Conservation (phyloP, 2,329 filamentous ascomycete genomes). For the Fusarium illudens region DNA sequence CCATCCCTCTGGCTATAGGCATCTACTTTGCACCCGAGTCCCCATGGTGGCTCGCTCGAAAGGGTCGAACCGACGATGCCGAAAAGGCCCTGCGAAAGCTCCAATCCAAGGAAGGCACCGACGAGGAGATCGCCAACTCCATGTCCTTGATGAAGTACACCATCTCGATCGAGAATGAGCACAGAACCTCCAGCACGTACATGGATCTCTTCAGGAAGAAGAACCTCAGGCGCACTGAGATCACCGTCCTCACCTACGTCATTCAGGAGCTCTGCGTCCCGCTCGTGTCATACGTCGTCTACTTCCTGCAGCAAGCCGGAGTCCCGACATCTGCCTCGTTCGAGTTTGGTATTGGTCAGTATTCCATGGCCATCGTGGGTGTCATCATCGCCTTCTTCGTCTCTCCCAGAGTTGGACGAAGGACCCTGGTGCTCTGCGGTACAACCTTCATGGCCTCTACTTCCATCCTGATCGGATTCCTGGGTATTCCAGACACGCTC, state of each 20-base stretch:
- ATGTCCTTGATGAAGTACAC: slow-evolving; percentile 50
- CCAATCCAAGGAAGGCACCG: slow-evolving; percentile 45
- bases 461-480: slow-evolving; percentile 51
- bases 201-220: slow-evolving; percentile 20
- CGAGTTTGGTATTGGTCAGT: slow-evolving; percentile 23
- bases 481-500: slow-evolving; percentile 62
- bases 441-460: slow-evolving; percentile 46
- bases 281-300: slow-evolving; percentile 21
- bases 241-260: slow-evolving; percentile 22
- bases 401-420: slow-evolving; percentile 13
- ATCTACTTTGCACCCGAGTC: slow-evolving; percentile 59
- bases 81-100: slow-evolving; percentile 50
- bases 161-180: slow-evolving; percentile 25
- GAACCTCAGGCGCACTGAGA: slow-evolving; percentile 28
- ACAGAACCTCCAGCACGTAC: slow-evolving; percentile 17
- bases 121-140: slow-evolving; percentile 55
- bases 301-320: slow-evolving; percentile 30
- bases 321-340: slow-evolving; percentile 15
- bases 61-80: slow-evolving; percentile 50
- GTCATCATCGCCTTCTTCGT: slow-evolving; percentile 22
- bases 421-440: slow-evolving; percentile 53
- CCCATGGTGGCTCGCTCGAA: slow-evolving; percentile 59
- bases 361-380: slow-evolving; percentile 23
- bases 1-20: slow-evolving; percentile 52
- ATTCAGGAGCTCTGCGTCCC: slow-evolving; percentile 28